Evolutionary conservation across 495 filamentous ascomycete species (phyloP), one percentile per base, ranked within the genome.

Genomic region (Bacidia gigantensis): DNA sequence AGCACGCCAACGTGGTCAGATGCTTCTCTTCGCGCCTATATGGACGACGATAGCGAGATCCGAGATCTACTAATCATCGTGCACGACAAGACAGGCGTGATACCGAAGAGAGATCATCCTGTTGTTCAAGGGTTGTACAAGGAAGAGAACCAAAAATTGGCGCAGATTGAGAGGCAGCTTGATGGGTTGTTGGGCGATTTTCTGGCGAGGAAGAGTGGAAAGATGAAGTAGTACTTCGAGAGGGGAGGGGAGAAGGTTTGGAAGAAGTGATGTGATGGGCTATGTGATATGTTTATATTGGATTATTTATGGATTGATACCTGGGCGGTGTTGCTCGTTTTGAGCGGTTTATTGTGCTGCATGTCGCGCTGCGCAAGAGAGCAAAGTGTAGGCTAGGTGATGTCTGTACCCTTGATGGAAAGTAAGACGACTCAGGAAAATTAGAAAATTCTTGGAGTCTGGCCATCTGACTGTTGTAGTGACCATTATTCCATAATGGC

Each of bases 1-100:
- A 67, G 65, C 24, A 63, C 65, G 21, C 69, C 71, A 22, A 70
- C 52, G 11, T 98, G 92, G 92, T 88, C 83, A 58, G 92, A 95
- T 64, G 73, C 81, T 54, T 82, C 77, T 57, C 74, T 98, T 32
- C 78, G 87, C 44, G 81, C 85, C 18, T 98, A 95, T 68, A 81
- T 97, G 58, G 90, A 97, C 55, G 88, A 92, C 59, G 84, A 84
- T 41, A 82, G 77, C n/a, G 89, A 95, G 54, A 85, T 98, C 57
- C 79, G 86, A 41, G 92, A 98, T 62, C 72, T 97, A 62, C 77
- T 96, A 49, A 74, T 89, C 9, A 83, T 98, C 44, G 87, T 98
- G 24, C 86, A 94, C 62, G 89, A 96, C 65, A 92, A 86, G 66
- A 83, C 78, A 21, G 83, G 84, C 52, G 79, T 89, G 26, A 75